Conservation (phyloP, 495 filamentous ascomycete species). For the Pseudomonodictys pantanalensis region DNA sequence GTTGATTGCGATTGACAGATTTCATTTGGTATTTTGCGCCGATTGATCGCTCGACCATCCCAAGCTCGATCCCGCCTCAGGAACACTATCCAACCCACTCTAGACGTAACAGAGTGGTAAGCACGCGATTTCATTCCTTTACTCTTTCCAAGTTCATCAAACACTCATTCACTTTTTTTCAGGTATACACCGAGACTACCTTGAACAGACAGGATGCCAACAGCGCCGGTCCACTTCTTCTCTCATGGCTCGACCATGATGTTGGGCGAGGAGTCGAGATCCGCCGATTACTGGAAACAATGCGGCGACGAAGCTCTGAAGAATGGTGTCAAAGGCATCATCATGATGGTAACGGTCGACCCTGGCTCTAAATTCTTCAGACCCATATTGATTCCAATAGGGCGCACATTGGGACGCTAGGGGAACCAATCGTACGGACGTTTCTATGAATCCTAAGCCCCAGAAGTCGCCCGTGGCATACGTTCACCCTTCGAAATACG, state of each 20-base stretch:
- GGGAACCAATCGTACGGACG: slow-evolving; percentile 48
- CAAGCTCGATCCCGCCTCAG: too few relatives aligned
- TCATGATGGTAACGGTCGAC: slow-evolving; percentile 55
- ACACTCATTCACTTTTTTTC: too few relatives aligned
- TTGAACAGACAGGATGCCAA: slow-evolving; percentile 3
- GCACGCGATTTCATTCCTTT: too few relatives aligned
- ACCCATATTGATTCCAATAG: too few relatives aligned
- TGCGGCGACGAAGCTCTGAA: slow-evolving; percentile 59
- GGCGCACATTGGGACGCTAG: slow-evolving; percentile 60
- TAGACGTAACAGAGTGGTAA: too few relatives aligned
- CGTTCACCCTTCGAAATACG: slow-evolving; percentile 58
- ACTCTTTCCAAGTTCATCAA: too few relatives aligned
- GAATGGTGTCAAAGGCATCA: slow-evolving; percentile 54
- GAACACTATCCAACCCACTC: too few relatives aligned
- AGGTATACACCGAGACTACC: too few relatives aligned
- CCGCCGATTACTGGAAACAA: slow-evolving; percentile 60
- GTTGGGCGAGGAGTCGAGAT: slow-evolving; percentile 58
- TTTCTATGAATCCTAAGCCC: slow-evolving; percentile 56
- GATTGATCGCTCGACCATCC: too few relatives aligned
- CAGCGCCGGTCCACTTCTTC: slow-evolving; percentile 62
- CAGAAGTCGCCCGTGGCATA: slow-evolving; percentile 57
- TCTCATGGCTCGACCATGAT: slow-evolving; percentile 69
- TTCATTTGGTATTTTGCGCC: too few relatives aligned
- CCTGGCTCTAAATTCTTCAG: not conserved
- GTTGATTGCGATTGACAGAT: too few relatives aligned